These are phyloP conservation scores for Aspergillus leporis DNA, from an alignment of 495 filamentous ascomycete species.

Conservation along the genomic window DNA sequence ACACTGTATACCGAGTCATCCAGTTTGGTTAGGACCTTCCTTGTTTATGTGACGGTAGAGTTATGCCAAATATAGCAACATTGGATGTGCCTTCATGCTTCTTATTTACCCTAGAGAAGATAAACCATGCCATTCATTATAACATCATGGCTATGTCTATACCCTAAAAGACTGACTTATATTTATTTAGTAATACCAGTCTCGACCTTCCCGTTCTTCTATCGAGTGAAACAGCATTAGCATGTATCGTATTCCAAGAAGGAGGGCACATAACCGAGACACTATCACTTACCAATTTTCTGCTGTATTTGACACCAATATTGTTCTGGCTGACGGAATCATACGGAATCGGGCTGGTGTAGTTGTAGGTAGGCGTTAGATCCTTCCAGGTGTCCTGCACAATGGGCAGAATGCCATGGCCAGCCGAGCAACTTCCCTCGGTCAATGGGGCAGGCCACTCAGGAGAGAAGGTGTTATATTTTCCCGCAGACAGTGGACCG, in stretches of 20 bases:
- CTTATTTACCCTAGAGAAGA: too few species aligned
- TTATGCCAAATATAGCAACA: too few species aligned
- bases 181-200: slow-evolving; percentile 8
- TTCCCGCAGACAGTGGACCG: slow-evolving; percentile 37
- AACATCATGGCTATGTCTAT: not conserved
- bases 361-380: slow-evolving; percentile 36
- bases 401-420: slow-evolving; percentile 39
- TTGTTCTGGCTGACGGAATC: slow-evolving; percentile 18
- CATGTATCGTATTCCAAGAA: not conserved
- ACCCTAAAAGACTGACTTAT: not conserved
- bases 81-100: too few species aligned
- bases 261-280: not conserved
- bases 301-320: slow-evolving; percentile 23
- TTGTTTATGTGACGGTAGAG: too few species aligned
- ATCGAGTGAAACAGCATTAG: not conserved
- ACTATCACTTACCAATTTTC: slow-evolving; percentile 16
- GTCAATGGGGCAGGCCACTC: slow-evolving; percentile 46
- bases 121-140: too few species aligned
- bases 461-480: slow-evolving; percentile 25
- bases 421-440: slow-evolving; percentile 41
- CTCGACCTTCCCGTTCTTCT: slow-evolving; percentile 19
- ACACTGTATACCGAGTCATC: too few species aligned
- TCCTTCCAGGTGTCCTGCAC: slow-evolving; percentile 42
- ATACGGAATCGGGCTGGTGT: slow-evolving; percentile 39
- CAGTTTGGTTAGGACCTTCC: too few species aligned